Base-by-base conservation (phyloP, 169 alveolate genomes). In the Cryptosporidium muris region DNA sequence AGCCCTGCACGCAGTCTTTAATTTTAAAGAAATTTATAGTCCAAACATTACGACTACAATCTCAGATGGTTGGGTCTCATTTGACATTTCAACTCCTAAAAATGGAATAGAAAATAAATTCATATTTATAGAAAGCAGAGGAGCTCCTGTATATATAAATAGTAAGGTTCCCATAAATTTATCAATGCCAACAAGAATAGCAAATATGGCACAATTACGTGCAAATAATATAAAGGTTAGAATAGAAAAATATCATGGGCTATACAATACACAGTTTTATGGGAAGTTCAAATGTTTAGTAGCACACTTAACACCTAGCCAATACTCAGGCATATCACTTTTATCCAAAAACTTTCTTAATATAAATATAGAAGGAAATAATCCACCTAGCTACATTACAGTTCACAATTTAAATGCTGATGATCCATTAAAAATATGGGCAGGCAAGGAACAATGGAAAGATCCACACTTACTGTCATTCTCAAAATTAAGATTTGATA, bases 111-210 rank as follows among this genome's bases (percentile, higher is more conserved):
- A 48, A 6, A 43, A 34, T 11, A 37, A 54, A 34, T n/a, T 16
- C 9, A 54, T 66, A 34, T 52, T 66, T n/a, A 66, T 66, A 52
- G 81, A 66, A 38, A 66, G 81, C 51, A 66, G 81, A 52, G 81
- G 81, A 12, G 81, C 81, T 37, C 64, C 81, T 14, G 48, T 66
- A 52, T 66, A 66, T 47, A 66, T 66, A 40, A 66, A 66, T 43
- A 66, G 81, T 34, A 66, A 42, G 42, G 25, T 60, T 51, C 81
- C 81, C 7, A 1, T 66, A 4, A 40, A 52, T 16, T 51, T 53
- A 3, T 8, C 51, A 1, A 66, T 66, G 81, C 81, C 81, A 34
- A 60, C 45, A 36, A 66, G 81, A 40, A 54, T 66, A 52, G 81
- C 81, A 36, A 65, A 66, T 4, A 34, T 66, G 8, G 49, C 81